Conservation (phyloP, 2,329 filamentous ascomycete genomes). For the Onygenales sp. region DNA sequence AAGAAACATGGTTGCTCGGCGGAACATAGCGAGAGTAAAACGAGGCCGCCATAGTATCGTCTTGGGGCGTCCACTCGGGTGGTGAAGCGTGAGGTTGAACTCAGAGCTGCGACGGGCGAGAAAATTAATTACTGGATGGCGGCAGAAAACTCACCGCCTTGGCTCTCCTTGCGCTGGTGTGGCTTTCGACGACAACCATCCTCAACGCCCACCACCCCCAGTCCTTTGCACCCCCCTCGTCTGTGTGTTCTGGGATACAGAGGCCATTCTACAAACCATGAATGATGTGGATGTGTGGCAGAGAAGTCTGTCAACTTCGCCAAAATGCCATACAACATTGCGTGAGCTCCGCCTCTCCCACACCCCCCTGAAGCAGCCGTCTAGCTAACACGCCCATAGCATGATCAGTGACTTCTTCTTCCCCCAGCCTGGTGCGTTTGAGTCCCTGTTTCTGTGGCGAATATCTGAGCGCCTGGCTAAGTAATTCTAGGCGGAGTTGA, state of each 20-base stretch:
- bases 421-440: slow-evolving; percentile 63
- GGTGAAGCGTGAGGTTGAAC: neutral
- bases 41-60: slow-evolving; percentile 33
- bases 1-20: slow-evolving; percentile 13
- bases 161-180: neutral
- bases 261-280: neutral
- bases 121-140: neutral
- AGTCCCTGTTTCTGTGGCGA: neutral
- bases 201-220: neutral
- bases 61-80: neutral
- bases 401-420: slow-evolving; percentile 99
- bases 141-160: slow-evolving; percentile 14
- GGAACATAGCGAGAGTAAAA: slow-evolving; percentile 41
- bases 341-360: slow-evolving; percentile 37
- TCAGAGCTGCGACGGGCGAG: neutral
- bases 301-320: slow-evolving; percentile 9
- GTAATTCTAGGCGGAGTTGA: slow-evolving; percentile 63
- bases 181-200: neutral
- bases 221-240: neutral
- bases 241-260: neutral
- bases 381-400: slow-evolving; percentile 28
- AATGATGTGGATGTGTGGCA: slow-evolving; percentile 12
- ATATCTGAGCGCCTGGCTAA: slow-evolving; percentile 8
- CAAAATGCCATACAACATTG: slow-evolving; percentile 61
- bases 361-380: neutral